Percentiles rank a stretch among this genome's conserved stretches.
phyloP scores from a whole-genome alignment of 225 moss, liverwort and hornwort genomes.

The Bryum argenteum region DNA sequence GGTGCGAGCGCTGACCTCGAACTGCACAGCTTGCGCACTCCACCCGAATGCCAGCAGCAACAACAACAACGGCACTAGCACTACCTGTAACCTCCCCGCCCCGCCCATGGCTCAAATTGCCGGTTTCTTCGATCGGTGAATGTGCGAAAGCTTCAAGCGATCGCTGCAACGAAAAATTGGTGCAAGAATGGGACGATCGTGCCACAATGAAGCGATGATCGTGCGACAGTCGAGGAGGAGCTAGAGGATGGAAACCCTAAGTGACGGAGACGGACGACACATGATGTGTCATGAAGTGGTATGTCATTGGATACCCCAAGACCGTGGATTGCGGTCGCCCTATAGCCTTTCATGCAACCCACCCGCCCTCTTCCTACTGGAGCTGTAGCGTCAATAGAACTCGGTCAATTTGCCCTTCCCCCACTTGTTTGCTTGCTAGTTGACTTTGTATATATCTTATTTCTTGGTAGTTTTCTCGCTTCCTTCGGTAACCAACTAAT shows the following conservation, averaged over 20 bases:
- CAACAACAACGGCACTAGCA: conserved; percentile 21
- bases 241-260: neutral
- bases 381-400: too few species aligned
- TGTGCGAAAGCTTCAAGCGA: neutral
- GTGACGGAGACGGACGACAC: neutral
- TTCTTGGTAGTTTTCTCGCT: too few species aligned
- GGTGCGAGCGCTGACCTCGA: conserved; percentile 63
- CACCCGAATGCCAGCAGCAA: conserved; percentile 23
- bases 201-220: neutral
- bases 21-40: conserved; percentile 62
- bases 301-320: neutral
- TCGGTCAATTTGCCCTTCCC: too few species aligned
- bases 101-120: conserved; percentile 38
- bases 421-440: too few species aligned
- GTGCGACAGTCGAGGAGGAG: too few species aligned
- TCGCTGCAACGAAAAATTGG: neutral
- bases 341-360: neutral
- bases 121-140: neutral
- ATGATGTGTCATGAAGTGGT: neutral
- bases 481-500: too few species aligned
- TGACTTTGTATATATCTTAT: too few species aligned
- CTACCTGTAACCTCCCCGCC: conserved; percentile 16
- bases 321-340: neutral
- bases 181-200: too few species aligned
- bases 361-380: neutral